Conservation (phyloP, 1,284 basidiomycete species). For the Trametes sp. region DNA sequence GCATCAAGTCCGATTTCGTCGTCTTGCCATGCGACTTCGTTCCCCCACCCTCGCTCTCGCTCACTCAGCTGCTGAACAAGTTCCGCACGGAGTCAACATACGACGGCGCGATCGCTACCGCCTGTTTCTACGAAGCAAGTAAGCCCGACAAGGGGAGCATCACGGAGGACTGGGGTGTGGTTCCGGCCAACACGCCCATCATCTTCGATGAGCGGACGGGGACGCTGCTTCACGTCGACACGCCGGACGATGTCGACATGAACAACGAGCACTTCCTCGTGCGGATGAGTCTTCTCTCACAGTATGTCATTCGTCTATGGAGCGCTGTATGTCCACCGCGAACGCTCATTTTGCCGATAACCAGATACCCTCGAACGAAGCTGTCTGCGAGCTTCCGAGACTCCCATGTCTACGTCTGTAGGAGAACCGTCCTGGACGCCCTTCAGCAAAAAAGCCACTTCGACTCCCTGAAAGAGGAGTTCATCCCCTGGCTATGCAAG, state of each 20-base stretch:
- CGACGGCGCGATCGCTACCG: conserved; percentile 76
- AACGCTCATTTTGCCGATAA: not conserved
- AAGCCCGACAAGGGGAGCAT: conserved; percentile 61
- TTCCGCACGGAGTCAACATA: conserved; percentile 76
- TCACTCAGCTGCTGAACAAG: conserved; percentile 79
- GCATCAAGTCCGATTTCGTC: conserved; percentile 85
- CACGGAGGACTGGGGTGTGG: conserved; percentile 71
- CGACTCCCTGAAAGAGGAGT: conserved; percentile 85
- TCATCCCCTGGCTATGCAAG: conserved; percentile 90
- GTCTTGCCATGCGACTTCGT: conserved; percentile 93
- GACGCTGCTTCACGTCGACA: conserved; percentile 78
- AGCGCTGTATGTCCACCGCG: not conserved
- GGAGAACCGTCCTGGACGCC: conserved; percentile 75
- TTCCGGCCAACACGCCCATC: conserved; percentile 55
- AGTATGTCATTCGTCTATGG: conserved; percentile 49
- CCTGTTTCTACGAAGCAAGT: conserved; percentile 75
- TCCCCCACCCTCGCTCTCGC: conserved; percentile 74
- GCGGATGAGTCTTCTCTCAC: conserved; percentile 74
- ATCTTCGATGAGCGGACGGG: conserved; percentile 70
- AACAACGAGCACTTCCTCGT: conserved; percentile 77
- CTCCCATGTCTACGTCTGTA: conserved; percentile 91
- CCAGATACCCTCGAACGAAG: conserved; percentile 77
- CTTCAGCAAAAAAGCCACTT: conserved; percentile 73
- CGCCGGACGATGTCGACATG: conserved; percentile 68
- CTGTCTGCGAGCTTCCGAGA: conserved; percentile 81